phyloP scores from a whole-genome alignment of 1,139 yeast species.

The Meyerozyma athensensis region DNA sequence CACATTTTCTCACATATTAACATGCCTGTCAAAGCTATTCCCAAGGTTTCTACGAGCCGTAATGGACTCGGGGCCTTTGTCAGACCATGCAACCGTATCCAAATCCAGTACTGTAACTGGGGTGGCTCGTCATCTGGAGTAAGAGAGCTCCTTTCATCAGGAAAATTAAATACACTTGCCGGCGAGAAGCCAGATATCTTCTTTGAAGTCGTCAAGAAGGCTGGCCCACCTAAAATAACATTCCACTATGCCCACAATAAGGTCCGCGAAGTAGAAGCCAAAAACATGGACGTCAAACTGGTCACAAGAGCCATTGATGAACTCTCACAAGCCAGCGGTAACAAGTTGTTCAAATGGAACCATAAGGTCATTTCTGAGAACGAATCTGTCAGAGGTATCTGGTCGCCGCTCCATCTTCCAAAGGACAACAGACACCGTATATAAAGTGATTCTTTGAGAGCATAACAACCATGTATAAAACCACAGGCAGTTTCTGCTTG shows the following conservation, averaged over 20 bases:
- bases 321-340: slow-evolving; percentile 37
- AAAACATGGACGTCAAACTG: slow-evolving; percentile 56
- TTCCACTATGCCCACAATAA: slow-evolving; percentile 52
- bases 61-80: slow-evolving; percentile 83
- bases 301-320: slow-evolving; percentile 59
- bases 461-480: not conserved
- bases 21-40: slow-evolving; percentile 50
- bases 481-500: not conserved
- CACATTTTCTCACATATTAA: slow-evolving; percentile 7
- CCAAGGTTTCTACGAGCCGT: slow-evolving; percentile 53
- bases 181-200: slow-evolving; percentile 57
- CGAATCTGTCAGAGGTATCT: slow-evolving; percentile 87
- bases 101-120: slow-evolving; percentile 83
- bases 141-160: slow-evolving; percentile 57
- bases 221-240: slow-evolving; percentile 78
- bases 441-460: slow-evolving; percentile 21
- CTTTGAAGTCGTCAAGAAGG: slow-evolving; percentile 61
- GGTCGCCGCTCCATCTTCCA: slow-evolving; percentile 92
- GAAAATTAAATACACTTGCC: slow-evolving; percentile 57
- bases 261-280: slow-evolving; percentile 40
- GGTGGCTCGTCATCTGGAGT: slow-evolving; percentile 92
- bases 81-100: slow-evolving; percentile 66
- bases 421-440: slow-evolving; percentile 66
- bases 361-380: slow-evolving; percentile 77
- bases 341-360: slow-evolving; percentile 39